Base-by-base conservation (phyloP, 139 green algal species). In the Chlamydomonas urium region DNA sequence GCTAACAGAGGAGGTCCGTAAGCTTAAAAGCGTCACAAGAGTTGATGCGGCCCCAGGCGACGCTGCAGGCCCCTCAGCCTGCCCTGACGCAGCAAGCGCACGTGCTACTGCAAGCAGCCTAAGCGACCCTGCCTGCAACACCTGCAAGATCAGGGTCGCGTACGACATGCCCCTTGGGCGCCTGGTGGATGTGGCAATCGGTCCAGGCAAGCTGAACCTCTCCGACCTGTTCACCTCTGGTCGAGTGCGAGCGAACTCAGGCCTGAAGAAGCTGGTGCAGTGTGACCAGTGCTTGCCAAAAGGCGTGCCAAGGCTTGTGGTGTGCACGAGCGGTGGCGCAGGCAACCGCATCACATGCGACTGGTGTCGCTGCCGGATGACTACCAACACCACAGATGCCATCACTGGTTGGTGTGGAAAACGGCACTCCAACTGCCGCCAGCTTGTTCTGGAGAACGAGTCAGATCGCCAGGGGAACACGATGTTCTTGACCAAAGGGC, bases 291-390 rank as follows among this genome's bases (percentile, higher is more conserved):
- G 56, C 56, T 37, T 21, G 56, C 26, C 26, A 24, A 29, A 36
- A 17, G 56, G 56, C 24, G 56, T 26, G 35, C 29, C 35, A 29
- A 65, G 35, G 29, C 24, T 65, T 24, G 29, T 37, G 29, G 26
- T 65, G 29, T 65, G 26, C 26, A 65, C 56, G 8, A 65, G 56
- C 8, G 26, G 56, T 37, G 56, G 56, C 26, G 56, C 56, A 26
- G 56, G 56, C 2, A 65, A 65, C 29, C 56, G 56, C 29, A 24
- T 65, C 19, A 29, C 56, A 65, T 65, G 56, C 56, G 56, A 65
- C 29, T 65, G 56, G 56, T 65, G 56, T 26, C 56, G 29, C 4
- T 65, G 56, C 29, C 24, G 23, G 23, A 65, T 65, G 56, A 65
- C 56, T 14, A 37, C 29, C 3, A 65, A 37, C 56, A 65, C 56